Percentiles rank a stretch among this genome's conserved stretches.
Conservation (phyloP, 768 basidiomycete species). For the Dentipellis fragilis region DNA sequence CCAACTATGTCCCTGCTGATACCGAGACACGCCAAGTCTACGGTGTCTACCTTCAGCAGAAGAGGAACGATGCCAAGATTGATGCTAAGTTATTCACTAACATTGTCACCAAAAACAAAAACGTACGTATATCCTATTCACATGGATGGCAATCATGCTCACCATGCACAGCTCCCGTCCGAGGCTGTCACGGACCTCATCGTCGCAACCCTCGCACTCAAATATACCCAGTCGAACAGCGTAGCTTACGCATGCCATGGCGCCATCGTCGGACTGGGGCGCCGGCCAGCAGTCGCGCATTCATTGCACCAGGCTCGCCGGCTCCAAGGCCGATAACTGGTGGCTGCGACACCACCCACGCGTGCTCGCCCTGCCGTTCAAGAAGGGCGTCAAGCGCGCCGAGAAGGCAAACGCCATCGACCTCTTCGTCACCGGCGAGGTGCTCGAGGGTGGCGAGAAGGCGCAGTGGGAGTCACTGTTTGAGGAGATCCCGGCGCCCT, state of each 20-base stretch:
- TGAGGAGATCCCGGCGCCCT: constrained; percentile 52
- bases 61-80: constrained; percentile 84
- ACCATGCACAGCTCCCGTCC: constrained; percentile 48
- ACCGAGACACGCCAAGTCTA: constrained; percentile 94
- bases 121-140: constrained; percentile 34
- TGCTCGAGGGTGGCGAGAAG: constrained; percentile 82
- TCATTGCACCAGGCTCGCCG: constrained; percentile 97
- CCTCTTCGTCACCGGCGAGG: constrained; percentile 86
- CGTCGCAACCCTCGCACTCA: constrained; percentile 91
- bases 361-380: constrained; percentile 89
- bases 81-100: constrained; percentile 73
- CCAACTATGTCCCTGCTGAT: constrained; percentile 65
- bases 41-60: constrained; percentile 84
- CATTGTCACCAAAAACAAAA: constrained; percentile 81
- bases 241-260: constrained; percentile 93
- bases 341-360: constrained; percentile 97
- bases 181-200: constrained; percentile 83
- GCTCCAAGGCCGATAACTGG: constrained; percentile 98
- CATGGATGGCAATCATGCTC: neutral
- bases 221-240: constrained; percentile 99
- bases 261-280: constrained; percentile 87
- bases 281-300: constrained; percentile 99
- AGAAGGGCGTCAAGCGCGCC: constrained; percentile 93
- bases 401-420: constrained; percentile 99
- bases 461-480: constrained; percentile 88